Evolutionary conservation across 768 basidiomycete species (phyloP).

Genomic region (Boletus sensibilis): DNA sequence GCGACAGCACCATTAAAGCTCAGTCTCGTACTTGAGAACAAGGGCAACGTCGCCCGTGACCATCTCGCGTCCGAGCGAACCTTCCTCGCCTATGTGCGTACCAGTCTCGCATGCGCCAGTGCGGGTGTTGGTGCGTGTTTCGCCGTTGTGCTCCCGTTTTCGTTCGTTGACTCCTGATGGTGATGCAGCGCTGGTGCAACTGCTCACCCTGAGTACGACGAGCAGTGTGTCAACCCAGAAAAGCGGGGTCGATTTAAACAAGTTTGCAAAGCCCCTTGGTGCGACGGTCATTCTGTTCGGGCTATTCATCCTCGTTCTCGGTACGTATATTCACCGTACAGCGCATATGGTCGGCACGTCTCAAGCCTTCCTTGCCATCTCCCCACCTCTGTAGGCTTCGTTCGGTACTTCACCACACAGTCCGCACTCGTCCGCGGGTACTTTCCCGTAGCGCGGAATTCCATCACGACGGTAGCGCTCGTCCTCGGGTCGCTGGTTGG

Average conservation of each 20-base stretch:
- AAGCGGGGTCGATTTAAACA: constrained; percentile 11
- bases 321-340: constrained; percentile 29
- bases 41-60: constrained; percentile 62
- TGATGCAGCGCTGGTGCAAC: constrained; percentile 48
- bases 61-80: constrained; percentile 65
- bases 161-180: background rate
- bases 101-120: constrained; percentile 57
- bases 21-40: constrained; percentile 49
- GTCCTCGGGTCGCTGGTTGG: constrained; percentile 41
- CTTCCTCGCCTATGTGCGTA: constrained; percentile 63
- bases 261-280: constrained; percentile 52
- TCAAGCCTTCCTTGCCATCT: background rate
- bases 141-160: background rate
- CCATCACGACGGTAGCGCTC: constrained; percentile 41
- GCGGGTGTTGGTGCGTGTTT: constrained; percentile 54
- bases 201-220: constrained; percentile 41
- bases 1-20: constrained; percentile 15
- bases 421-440: constrained; percentile 46
- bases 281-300: constrained; percentile 47
- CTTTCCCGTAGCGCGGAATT: constrained; percentile 54
- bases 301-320: constrained; percentile 46
- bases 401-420: constrained; percentile 56
- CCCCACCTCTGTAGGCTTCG: constrained; percentile 36
- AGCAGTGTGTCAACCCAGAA: constrained; percentile 1
- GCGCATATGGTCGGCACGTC: background rate